Base-by-base conservation (phyloP, 2,329 filamentous ascomycete species). In the Trichoderma aggressivum region DNA sequence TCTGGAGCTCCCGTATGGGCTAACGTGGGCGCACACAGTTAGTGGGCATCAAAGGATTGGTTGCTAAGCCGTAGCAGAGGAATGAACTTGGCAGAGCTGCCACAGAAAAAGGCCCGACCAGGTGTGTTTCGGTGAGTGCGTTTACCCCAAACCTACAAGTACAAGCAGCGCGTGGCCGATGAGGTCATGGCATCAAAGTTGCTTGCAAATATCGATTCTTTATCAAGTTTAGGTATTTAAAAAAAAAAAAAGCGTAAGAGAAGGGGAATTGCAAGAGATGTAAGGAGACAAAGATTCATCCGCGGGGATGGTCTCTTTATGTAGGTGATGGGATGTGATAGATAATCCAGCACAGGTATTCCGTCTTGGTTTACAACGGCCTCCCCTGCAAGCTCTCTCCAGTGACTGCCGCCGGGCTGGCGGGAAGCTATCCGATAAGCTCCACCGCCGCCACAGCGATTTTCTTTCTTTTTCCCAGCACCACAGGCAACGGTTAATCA, bases 391-490 rank as follows among this genome's bases (percentile, higher is more conserved):
- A 36, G 39, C 39, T 32, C 65, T 50, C 56, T 28, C 56, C 56
- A 69, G 55, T 61, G 47, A 69, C 47, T 69, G 36, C 65, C 18
- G 65, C 56, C 65, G 65, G 65, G 65, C 55, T 60, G 56, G 16
- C 56, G 65, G 65, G 39, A 69, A 69, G 56, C 56, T 16, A 69
- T 69, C 65, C 65, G 65, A 69, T 69, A 69, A 69, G 65, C 65
- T 69, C 65, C 65, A 60, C 65, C 24, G 21, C 59, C 21, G 65
- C 56, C 65, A 61, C 65, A 68, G 16, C 18, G 18, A 10, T 43
- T 47, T 30, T 68, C 30, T 32, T 39, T 50, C 12, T 26, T 30
- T 50, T 59, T 47, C 30, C n/a, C n/a, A 26, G 50, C 24, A 14
- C 36, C 8, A 18, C 28, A 66, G 24, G 32, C 63, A 58, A 5